phyloP scores from a whole-genome alignment of 2,329 filamentous ascomycete species.

The Penicillium verrucosum region DNA sequence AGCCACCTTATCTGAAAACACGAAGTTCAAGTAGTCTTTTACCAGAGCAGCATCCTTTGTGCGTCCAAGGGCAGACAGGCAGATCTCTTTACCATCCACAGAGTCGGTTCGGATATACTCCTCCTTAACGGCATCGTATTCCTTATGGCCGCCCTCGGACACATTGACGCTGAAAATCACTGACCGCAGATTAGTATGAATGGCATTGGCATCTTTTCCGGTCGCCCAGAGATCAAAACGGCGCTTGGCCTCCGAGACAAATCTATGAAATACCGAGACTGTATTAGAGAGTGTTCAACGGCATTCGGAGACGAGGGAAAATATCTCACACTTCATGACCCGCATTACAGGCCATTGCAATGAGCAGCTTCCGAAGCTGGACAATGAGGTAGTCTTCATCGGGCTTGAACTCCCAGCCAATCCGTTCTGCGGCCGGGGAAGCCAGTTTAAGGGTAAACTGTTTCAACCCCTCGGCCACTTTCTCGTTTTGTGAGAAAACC shows the following conservation, averaged over 20 bases:
- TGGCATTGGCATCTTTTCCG: conserved; percentile 61
- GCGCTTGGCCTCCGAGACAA: conserved; percentile 68
- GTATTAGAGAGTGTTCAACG: not conserved
- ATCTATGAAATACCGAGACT: conserved; percentile 42
- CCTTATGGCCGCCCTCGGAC: conserved; percentile 66
- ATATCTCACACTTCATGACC: conserved; percentile 68
- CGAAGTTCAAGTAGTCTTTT: conserved; percentile 63
- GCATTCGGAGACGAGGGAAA: not conserved
- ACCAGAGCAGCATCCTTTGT: conserved; percentile 69
- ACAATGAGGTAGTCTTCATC: conserved; percentile 77
- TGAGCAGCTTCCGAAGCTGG: conserved; percentile 77
- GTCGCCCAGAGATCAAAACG: conserved; percentile 77
- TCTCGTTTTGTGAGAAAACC: conserved; percentile 75
- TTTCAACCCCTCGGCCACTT: conserved; percentile 69
- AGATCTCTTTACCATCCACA: conserved; percentile 87
- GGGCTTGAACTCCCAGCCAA: conserved; percentile 81
- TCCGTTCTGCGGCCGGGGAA: conserved; percentile 67
- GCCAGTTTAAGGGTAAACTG: conserved; percentile 77
- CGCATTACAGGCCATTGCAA: conserved; percentile 69
- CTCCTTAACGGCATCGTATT: conserved; percentile 72
- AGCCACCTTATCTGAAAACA: conserved; percentile 80
- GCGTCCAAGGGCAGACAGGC: conserved; percentile 70
- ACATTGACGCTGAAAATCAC: conserved; percentile 79
- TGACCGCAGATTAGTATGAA: conserved; percentile 77
- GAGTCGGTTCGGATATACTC: conserved; percentile 81